Evolutionary conservation across 75 land plant species (phyloP).

Genomic region (Chamaecyparis obtusa): DNA sequence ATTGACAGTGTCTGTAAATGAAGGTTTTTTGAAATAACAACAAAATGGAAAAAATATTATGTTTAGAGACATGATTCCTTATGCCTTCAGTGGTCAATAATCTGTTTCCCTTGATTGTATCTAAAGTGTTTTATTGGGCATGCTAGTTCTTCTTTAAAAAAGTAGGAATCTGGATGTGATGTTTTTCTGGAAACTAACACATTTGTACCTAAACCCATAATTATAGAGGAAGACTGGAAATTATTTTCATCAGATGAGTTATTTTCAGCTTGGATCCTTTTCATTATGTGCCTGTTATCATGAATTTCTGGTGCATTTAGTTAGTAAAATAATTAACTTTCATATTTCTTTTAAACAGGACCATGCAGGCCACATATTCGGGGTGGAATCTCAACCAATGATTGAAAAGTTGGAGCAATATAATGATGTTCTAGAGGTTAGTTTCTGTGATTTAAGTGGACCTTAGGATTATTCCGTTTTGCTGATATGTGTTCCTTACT

Average conservation of each 20-base stretch:
- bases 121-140: neutral
- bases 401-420: conserved; percentile 90
- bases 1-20: neutral
- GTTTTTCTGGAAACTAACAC: neutral
- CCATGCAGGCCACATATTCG: conserved; percentile 98
- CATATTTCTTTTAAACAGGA: conserved; percentile 46
- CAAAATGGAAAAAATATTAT: neutral
- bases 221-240: neutral
- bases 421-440: conserved; percentile 78
- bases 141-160: neutral
- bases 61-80: neutral
- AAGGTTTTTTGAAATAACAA: neutral
- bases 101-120: neutral
- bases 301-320: neutral
- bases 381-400: conserved; percentile 88
- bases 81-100: neutral
- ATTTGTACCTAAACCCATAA: neutral
- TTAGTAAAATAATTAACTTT: neutral
- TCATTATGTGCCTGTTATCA: neutral
- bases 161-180: neutral
- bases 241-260: neutral
- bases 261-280: neutral
- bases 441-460: neutral
- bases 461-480: neutral
- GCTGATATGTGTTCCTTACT: neutral